These are phyloP conservation scores for Posidonia australis DNA, from an alignment of 106 monocot species.

Conservation along the genomic window DNA sequence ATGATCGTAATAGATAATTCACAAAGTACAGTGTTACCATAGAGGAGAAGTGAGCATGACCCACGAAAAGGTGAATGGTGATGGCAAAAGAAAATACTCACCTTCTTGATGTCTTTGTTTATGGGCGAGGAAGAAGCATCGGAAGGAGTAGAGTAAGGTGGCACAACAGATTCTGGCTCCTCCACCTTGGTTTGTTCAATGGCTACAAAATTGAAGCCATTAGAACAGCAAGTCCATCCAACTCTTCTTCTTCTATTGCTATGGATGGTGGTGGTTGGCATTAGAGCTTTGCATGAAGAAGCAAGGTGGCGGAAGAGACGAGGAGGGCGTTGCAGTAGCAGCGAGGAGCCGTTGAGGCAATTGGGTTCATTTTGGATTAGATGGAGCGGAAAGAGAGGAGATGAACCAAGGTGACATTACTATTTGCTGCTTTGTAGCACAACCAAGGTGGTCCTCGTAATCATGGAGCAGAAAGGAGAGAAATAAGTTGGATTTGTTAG, in stretches of 20 bases:
- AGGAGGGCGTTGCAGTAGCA: background rate
- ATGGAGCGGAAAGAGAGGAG: too few relatives aligned
- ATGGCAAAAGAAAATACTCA: background rate
- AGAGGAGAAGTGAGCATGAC: background rate
- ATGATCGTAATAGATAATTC: background rate
- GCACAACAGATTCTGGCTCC: background rate
- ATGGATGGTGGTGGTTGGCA: background rate
- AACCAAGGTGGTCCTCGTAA: too few relatives aligned
- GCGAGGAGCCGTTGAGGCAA: background rate
- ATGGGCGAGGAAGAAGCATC: conserved; percentile 14
- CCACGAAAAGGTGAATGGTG: background rate
- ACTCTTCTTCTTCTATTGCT: background rate
- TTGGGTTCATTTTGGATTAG: background rate
- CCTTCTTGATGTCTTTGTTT: conserved; percentile 66
- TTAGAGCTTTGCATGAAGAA: background rate
- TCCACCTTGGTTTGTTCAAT: conserved; percentile 8
- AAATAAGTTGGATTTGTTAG: too few relatives aligned
- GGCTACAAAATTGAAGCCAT: conserved; percentile 12
- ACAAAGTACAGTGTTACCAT: background rate
- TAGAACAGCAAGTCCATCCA: background rate
- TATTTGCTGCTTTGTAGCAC: too few relatives aligned
- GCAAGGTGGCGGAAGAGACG: background rate
- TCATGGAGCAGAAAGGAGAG: too few relatives aligned
- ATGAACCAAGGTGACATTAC: too few relatives aligned
- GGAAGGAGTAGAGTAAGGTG: background rate